These are phyloP conservation scores for Striga asiatica DNA, from an alignment of 257 asterid species.

Conservation along the genomic window DNA sequence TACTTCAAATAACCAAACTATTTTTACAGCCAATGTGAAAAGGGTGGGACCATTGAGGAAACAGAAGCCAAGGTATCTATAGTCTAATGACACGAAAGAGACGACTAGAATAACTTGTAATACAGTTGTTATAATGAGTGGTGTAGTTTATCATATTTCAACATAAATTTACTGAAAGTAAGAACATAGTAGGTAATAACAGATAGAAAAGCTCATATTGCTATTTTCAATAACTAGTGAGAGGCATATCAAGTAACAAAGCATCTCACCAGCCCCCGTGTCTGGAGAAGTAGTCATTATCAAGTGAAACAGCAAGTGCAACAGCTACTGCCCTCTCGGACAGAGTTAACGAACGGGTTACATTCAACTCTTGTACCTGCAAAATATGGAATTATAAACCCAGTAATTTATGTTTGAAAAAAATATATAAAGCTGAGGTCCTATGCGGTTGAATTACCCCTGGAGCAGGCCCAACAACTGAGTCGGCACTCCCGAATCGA, in stretches of 20 bases:
- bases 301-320: conserved; percentile 85
- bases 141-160: too few relatives aligned
- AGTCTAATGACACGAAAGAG: neutral
- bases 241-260: conserved; percentile 1
- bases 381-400: conserved; percentile 14
- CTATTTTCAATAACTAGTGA: neutral
- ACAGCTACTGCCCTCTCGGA: conserved; percentile 89
- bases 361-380: conserved; percentile 67
- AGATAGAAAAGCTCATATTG: neutral
- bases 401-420: conserved; percentile 7
- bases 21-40: too few relatives aligned
- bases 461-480: conserved; percentile 37
- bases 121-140: neutral
- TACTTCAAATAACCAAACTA: too few relatives aligned
- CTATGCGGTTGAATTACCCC: conserved; percentile 40
- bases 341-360: conserved; percentile 56
- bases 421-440: neutral
- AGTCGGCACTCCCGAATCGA: conserved; percentile 63
- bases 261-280: conserved; percentile 89
- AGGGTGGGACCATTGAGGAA: too few relatives aligned
- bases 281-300: conserved; percentile 87
- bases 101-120: neutral
- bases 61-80: neutral
- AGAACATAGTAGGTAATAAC: neutral
- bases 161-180: too few relatives aligned